These are phyloP conservation scores for Spergularia marina DNA, from an alignment of 148 eudicot genomes.

Conservation along the genomic window DNA sequence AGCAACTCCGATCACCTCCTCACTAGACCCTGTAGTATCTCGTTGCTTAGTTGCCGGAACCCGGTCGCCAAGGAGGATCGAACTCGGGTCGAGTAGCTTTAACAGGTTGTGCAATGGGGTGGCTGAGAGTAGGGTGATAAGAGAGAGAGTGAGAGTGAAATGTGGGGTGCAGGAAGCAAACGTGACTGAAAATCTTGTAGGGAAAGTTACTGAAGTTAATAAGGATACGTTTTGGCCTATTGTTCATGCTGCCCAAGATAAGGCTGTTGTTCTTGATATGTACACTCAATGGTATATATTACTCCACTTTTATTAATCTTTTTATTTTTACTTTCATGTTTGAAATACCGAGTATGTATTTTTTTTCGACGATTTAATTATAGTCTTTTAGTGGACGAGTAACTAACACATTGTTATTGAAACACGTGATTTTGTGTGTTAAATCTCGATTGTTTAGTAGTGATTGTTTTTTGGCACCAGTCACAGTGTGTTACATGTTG, in stretches of 20 bases:
- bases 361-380: background rate
- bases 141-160: constrained; percentile 25
- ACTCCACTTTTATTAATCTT: background rate
- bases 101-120: background rate
- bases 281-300: constrained; percentile 73
- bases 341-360: background rate
- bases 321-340: background rate
- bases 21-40: constrained; percentile 9
- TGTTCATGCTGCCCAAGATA: constrained; percentile 69
- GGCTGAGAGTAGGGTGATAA: constrained; percentile 10
- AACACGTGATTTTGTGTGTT: too few species aligned
- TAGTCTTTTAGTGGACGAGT: too few species aligned
- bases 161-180: constrained; percentile 21
- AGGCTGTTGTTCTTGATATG: constrained; percentile 77
- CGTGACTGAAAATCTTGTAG: constrained; percentile 34
- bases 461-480: too few species aligned
- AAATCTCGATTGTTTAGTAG: too few species aligned
- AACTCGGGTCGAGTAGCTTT: background rate
- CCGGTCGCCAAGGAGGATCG: constrained; percentile 17
- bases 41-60: constrained; percentile 3
- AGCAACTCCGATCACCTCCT: constrained; percentile 19
- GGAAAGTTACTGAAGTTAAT: constrained; percentile 74
- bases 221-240: constrained; percentile 93
- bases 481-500: too few species aligned
- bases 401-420: too few species aligned